A percentile compares a stretch with the other conserved stretches of the same genome.
Conservation (phyloP, 805 yeast species). For the Saccharomycopsis sp. region DNA sequence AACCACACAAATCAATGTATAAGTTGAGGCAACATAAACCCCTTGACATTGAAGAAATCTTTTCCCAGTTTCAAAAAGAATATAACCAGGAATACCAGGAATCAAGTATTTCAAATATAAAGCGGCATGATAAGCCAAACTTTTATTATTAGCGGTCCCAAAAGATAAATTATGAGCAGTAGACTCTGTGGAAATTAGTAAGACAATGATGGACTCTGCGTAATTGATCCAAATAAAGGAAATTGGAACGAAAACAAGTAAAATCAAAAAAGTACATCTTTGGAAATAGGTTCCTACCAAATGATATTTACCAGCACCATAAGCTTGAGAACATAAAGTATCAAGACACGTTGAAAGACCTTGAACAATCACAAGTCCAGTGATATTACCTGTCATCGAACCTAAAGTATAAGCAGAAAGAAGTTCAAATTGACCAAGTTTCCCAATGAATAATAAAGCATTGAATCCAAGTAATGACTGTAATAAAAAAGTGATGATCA, state of each 20-base stretch:
- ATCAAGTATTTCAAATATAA: conserved; percentile 34
- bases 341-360: conserved; percentile 65
- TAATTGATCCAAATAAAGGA: conserved; percentile 42
- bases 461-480: conserved; percentile 49
- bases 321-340: conserved; percentile 67
- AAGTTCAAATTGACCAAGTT: conserved; percentile 46
- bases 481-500: conserved; percentile 45
- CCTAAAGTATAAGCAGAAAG: conserved; percentile 65
- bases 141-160: not conserved
- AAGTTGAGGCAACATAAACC: conserved; percentile 45
- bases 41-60: conserved; percentile 39
- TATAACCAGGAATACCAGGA: conserved; percentile 42
- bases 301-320: conserved; percentile 47
- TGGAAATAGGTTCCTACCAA: conserved; percentile 55
- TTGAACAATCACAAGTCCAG: conserved; percentile 48
- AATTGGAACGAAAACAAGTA: conserved; percentile 41
- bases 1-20: conserved; percentile 36
- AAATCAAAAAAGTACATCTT: conserved; percentile 45
- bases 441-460: conserved; percentile 53
- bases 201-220: conserved; percentile 34
- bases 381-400: conserved; percentile 57
- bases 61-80: conserved; percentile 36
- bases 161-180: conserved; percentile 35
- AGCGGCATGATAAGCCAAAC: conserved; percentile 35
- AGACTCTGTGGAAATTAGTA: conserved; percentile 26